A percentile compares a stretch with the other conserved stretches of the same genome.
Evolutionary conservation across 2,329 filamentous ascomycete genomes (phyloP).

Genomic region (Cryphonectria carpinicola): DNA sequence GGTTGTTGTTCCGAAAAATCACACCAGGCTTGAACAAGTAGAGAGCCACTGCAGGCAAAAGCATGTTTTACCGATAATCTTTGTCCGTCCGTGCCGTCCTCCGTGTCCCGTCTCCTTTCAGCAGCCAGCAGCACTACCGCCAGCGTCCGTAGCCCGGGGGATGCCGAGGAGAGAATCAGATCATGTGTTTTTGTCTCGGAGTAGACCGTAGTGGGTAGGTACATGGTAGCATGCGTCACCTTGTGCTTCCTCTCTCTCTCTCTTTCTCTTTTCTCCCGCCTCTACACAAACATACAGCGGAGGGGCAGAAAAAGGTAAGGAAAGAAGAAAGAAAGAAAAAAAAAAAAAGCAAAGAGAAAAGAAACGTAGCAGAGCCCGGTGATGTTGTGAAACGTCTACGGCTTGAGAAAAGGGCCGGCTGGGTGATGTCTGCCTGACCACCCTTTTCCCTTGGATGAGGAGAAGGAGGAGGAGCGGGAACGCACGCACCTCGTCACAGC

Average conservation of each 20-base stretch:
- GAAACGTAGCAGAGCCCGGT: background rate
- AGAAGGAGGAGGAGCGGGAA: conserved; percentile 1
- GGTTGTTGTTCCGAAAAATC: background rate
- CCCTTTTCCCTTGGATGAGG: background rate
- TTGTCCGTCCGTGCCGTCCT: background rate
- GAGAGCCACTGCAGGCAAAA: background rate
- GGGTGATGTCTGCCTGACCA: background rate
- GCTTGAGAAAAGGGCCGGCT: background rate
- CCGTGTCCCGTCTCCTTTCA: background rate
- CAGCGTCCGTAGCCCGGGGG: too few relatives aligned
- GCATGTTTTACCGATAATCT: background rate
- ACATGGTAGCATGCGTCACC: background rate
- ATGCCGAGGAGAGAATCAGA: background rate
- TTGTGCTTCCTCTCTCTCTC: background rate
- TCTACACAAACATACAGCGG: background rate
- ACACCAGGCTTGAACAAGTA: too few relatives aligned
- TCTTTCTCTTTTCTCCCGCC: background rate
- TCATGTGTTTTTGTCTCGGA: background rate
- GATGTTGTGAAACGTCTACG: background rate
- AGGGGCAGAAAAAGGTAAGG: background rate
- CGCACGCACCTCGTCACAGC: conserved; percentile 7
- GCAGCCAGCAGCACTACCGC: background rate
- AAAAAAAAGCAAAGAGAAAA: background rate
- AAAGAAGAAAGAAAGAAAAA: background rate
- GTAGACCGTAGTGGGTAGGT: background rate